Conservation (phyloP, 106 monocot genomes). For the Apostasia shenzhenica region DNA sequence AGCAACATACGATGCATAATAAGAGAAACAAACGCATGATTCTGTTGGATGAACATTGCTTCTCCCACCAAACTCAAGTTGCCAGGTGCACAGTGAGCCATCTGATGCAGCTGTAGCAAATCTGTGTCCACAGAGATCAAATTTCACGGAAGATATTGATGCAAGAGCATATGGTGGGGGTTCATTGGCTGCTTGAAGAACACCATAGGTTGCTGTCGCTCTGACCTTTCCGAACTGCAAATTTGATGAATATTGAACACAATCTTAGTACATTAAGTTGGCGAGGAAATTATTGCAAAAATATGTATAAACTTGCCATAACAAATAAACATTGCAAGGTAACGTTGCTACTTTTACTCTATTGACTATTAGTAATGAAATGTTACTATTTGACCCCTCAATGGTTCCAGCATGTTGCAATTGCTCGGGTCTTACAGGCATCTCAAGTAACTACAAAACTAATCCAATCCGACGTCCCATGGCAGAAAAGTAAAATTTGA, state of each 20-base stretch:
- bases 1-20: slow-evolving; percentile 76
- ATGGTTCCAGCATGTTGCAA: too few relatives aligned
- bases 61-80: slow-evolving; percentile 88
- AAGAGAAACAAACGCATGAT: slow-evolving; percentile 75
- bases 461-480: too few relatives aligned
- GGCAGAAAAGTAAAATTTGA: too few relatives aligned
- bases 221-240: slow-evolving; percentile 90
- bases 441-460: too few relatives aligned
- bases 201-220: slow-evolving; percentile 84
- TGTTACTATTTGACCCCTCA: too few relatives aligned
- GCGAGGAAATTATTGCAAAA: too few relatives aligned
- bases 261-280: not conserved
- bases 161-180: slow-evolving; percentile 75
- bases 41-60: slow-evolving; percentile 76
- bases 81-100: slow-evolving; percentile 93
- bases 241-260: not conserved
- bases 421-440: too few relatives aligned
- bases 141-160: slow-evolving; percentile 73
- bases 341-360: too few relatives aligned
- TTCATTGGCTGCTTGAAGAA: slow-evolving; percentile 73
- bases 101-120: slow-evolving; percentile 89
- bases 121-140: slow-evolving; percentile 81
- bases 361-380: too few relatives aligned
- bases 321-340: too few relatives aligned
- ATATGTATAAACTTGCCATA: too few relatives aligned